Base-by-base conservation (phyloP, 495 filamentous ascomycete genomes). In the Neurospora sp. region DNA sequence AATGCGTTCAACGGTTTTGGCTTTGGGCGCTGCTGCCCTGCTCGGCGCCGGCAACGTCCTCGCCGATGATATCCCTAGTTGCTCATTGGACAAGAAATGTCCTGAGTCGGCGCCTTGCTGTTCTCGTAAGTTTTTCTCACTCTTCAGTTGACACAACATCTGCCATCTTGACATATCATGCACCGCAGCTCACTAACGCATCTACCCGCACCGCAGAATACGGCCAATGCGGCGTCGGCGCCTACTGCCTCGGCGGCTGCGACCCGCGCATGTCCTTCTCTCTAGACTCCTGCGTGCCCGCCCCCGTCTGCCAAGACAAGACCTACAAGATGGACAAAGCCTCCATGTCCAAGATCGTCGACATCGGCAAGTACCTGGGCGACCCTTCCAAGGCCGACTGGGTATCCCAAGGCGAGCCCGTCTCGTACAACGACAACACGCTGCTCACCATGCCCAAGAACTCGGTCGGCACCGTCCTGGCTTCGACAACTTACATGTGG, bases 221-320 rank as follows among this genome's bases (percentile, higher is more conserved):
- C 83, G 93, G 93, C 75, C 87, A 96, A 84, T 99, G 96, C 79
- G 89, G 94, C 84, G 91, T 93, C 54, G 96, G 96, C 77, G 96
- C 94, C 70, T 98, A 92, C 87, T 99, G 96, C 77, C 90, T 99
- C 31, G 96, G 96, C 72, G 96, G 96, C 74, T 99, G 96, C 84
- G 95, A 99, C 81, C 92, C 93, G 46, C 88, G 88, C 73, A 89
- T 88, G 81, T 98, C 95, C 40, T 90, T 88, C 83, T 87, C 88
- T 5, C 85, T 98, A 76, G 90, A 94, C 72, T 91, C 96, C 3
- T 99, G 96, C 81, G 89, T 91, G n/a, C 92, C 95, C 10, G 90
- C 85, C 75, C 96, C 96, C 10, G 84, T 92, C 46, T 99, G 96
- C 85, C 76, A 92, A 84, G 88, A 84, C 83, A 86, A 88, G 79